Conservation (phyloP, 495 filamentous ascomycete genomes). For the Trichoderma reesei region DNA sequence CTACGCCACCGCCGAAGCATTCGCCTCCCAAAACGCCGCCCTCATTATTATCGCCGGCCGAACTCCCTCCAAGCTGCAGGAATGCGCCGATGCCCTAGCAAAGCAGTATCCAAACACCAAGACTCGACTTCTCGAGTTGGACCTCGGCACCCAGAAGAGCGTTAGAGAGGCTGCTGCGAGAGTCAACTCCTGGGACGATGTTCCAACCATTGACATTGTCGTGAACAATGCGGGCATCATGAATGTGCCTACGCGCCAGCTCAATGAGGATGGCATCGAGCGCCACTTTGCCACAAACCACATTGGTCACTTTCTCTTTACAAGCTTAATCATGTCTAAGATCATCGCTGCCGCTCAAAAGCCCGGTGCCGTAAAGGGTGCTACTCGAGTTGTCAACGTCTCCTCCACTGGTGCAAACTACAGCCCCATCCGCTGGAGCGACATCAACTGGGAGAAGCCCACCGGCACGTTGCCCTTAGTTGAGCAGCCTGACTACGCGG, state of each 20-base stretch:
- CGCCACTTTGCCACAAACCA: slow-evolving; percentile 64
- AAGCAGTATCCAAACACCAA: slow-evolving; percentile 27
- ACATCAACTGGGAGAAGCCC: slow-evolving; percentile 26
- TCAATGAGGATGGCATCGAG: slow-evolving; percentile 56
- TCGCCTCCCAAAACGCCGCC: slow-evolving; percentile 42
- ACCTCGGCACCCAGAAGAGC: slow-evolving; percentile 37
- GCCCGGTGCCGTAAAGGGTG: slow-evolving; percentile 18
- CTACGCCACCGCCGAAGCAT: slow-evolving; percentile 39
- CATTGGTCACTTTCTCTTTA: slow-evolving; percentile 57
- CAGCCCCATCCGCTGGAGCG: slow-evolving; percentile 27
- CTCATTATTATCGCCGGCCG: slow-evolving; percentile 47
- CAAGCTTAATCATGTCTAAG: slow-evolving; percentile 49
- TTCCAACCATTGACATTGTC: slow-evolving; percentile 26
- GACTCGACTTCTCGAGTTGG: slow-evolving; percentile 26
- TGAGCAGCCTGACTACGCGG: slow-evolving; percentile 28
- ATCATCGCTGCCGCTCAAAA: slow-evolving; percentile 40
- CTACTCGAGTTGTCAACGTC: slow-evolving; percentile 31
- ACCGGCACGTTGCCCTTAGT: slow-evolving; percentile 4
- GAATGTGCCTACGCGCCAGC: slow-evolving; percentile 34
- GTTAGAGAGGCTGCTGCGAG: slow-evolving; percentile 34
- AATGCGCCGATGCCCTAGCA: slow-evolving; percentile 33
- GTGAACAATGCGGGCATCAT: slow-evolving; percentile 60
- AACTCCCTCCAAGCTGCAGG: slow-evolving; percentile 38
- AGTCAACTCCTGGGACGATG: slow-evolving; percentile 28
- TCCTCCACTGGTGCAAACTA: slow-evolving; percentile 24